Evolutionary conservation across 345 rosid genomes (phyloP).

Genomic region (Eucalyptus cloeziana): DNA sequence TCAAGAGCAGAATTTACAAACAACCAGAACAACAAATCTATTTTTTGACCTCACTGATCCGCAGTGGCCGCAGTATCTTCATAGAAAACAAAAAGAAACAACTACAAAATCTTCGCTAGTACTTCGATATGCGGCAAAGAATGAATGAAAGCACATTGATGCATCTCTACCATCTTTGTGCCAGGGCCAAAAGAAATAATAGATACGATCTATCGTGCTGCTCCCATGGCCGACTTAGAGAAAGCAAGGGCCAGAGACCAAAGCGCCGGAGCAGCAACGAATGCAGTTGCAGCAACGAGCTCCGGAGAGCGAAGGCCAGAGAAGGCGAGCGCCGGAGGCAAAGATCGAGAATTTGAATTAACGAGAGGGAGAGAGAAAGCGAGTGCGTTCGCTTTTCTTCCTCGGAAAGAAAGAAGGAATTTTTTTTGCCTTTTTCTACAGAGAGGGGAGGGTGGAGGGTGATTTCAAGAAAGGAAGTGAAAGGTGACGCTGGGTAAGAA

Average conservation of each 20-base stretch:
- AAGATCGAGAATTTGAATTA: too few relatives aligned
- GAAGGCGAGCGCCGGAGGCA: too few relatives aligned
- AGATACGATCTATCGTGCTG: background rate
- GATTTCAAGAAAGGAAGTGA: too few relatives aligned
- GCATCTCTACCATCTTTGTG: background rate
- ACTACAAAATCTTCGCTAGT: background rate
- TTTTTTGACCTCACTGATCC: background rate
- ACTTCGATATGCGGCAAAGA: background rate
- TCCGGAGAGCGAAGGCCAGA: too few relatives aligned
- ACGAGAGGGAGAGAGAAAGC: too few relatives aligned
- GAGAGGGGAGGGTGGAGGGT: too few relatives aligned
- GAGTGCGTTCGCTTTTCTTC: too few relatives aligned
- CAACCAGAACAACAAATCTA: background rate
- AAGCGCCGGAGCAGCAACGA: too few relatives aligned
- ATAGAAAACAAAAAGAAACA: background rate
- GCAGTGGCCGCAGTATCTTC: background rate
- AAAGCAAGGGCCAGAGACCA: background rate
- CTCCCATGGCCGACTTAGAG: background rate
- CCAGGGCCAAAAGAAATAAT: background rate
- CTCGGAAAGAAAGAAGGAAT: too few relatives aligned
- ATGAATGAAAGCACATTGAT: background rate
- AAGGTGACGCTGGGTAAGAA: too few relatives aligned
- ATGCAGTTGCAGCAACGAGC: too few relatives aligned
- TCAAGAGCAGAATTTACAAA: background rate
- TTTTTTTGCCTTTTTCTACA: too few relatives aligned